Evolutionary conservation across 225 moss, liverwort and hornwort genomes (phyloP).

Genomic region (Physcomitrium patens): DNA sequence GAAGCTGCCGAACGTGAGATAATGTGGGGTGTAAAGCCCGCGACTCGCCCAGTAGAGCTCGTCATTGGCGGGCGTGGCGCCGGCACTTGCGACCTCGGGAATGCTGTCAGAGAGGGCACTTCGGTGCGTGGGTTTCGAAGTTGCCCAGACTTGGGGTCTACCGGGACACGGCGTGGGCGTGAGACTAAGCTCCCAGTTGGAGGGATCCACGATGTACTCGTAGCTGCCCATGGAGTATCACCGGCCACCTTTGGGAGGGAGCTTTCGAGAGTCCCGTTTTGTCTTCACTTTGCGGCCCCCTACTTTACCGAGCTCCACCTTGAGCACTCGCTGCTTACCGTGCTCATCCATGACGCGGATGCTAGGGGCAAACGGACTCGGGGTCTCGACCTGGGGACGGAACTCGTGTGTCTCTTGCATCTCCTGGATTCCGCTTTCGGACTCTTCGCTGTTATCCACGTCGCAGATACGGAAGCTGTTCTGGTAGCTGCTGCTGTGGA

Average conservation of each 20-base stretch:
- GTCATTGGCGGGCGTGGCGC: constrained; percentile 75
- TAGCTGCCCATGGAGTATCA: constrained; percentile 95
- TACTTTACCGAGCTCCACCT: constrained; percentile 61
- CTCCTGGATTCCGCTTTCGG: constrained; percentile 59
- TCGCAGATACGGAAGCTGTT: constrained; percentile 63
- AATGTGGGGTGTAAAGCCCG: constrained; percentile 63
- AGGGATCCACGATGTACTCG: constrained; percentile 85
- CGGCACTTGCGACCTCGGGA: constrained; percentile 75
- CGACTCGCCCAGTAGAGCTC: constrained; percentile 91
- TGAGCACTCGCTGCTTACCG: constrained; percentile 61
- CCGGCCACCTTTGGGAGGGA: constrained; percentile 56
- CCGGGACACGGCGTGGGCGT: constrained; percentile 91
- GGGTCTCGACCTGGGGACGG: constrained; percentile 37
- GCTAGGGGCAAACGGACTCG: constrained; percentile 51
- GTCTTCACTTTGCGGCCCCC: constrained; percentile 66
- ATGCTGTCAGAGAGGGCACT: constrained; percentile 89
- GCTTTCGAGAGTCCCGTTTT: constrained; percentile 46
- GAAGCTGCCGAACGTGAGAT: constrained; percentile 49
- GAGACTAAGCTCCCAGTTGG: constrained; percentile 83
- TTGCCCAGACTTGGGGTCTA: constrained; percentile 50
- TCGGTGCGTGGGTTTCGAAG: constrained; percentile 61
- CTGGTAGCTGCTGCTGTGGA: constrained; percentile 59
- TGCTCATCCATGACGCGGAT: constrained; percentile 47
- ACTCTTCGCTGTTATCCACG: constrained; percentile 47
- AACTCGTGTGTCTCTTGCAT: too few species aligned